Evolutionary conservation across 805 yeast genomes (phyloP), one percentile per base, ranked within the genome.

Genomic region (Metschnikowia santaceciliae): DNA sequence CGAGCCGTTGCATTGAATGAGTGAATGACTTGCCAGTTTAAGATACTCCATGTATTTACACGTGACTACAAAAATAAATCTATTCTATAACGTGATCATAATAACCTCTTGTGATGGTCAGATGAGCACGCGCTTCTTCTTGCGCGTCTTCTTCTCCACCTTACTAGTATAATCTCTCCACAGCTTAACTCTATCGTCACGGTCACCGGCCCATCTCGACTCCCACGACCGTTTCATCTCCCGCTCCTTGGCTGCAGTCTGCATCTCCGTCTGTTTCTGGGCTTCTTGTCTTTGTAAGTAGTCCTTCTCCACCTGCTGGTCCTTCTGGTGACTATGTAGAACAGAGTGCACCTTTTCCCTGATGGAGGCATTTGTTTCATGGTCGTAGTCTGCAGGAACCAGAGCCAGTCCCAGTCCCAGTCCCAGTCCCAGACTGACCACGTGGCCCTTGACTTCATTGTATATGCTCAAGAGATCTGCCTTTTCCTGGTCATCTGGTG

Each of bases 171-270:
- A 84, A 7, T 59, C 62, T 48, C 89, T 65, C 90, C 90, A 85
- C 59, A 72, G 80, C 6, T 66, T 62, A 5, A 85, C 88, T 35
- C 90, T 65, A 10, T 62, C 63, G 40, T 82, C 88, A 44, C 88
- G 54, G 13, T 74, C 74, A 47, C 76, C 79, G 56, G 84, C 90
- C 90, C 90, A 85, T 19, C 71, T 67, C 45, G 69, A 62, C 36
- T 74, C 77, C 57, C 74, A 62, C 68, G 38, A 61, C 22, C 48
- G 52, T 45, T 69, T 63, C 22, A 51, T 42, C 48, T 65, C 64
- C 40, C 68, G 62, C 11, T 68, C 65, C 50, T 69, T 68, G 14
- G 64, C 75, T 52, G 48, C 76, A 71, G 76, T 55, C 41, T 62
- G 61, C 11, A 58, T 36, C 26, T 66, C 68, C 26, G 61, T 61